Conservation (phyloP, 331 rosid species). For the Quercus phellos region DNA sequence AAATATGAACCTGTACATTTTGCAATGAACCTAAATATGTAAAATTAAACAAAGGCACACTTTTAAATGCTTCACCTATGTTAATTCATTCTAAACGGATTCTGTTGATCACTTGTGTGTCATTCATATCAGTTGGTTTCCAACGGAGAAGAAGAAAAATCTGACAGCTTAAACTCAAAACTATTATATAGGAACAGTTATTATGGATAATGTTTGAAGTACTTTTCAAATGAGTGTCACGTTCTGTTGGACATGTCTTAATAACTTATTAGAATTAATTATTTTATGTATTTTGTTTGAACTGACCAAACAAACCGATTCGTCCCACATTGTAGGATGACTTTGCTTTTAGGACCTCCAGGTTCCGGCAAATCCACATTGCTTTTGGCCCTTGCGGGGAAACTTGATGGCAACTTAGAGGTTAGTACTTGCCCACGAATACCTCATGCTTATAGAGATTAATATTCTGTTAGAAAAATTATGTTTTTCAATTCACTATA, state of each 20-base stretch:
- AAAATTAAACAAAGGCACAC: no score
- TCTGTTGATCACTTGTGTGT: no score
- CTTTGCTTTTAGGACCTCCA: constrained; percentile 89
- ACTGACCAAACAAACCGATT: neutral
- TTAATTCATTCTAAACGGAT: no score
- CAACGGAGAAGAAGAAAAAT: no score
- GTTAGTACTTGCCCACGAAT: constrained; percentile 19
- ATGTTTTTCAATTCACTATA: no score
- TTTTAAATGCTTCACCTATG: no score
- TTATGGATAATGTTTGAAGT: neutral
- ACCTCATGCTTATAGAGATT: neutral
- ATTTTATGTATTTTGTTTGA: constrained; percentile 32
- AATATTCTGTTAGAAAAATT: neutral
- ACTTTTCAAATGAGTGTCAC: neutral
- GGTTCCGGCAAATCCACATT: constrained; percentile 76
- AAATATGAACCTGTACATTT: no score
- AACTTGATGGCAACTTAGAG: constrained; percentile 56
- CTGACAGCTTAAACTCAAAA: no score
- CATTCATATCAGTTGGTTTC: no score
- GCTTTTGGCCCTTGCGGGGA: constrained; percentile 78
- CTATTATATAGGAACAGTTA: neutral
- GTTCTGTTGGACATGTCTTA: neutral
- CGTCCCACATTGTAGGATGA: constrained; percentile 51
- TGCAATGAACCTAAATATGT: no score
- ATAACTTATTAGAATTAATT: constrained; percentile 11